These are phyloP conservation scores for Blepharisma stoltei DNA, from an alignment of 73 alveolate genomes.

Conservation along the genomic window DNA sequence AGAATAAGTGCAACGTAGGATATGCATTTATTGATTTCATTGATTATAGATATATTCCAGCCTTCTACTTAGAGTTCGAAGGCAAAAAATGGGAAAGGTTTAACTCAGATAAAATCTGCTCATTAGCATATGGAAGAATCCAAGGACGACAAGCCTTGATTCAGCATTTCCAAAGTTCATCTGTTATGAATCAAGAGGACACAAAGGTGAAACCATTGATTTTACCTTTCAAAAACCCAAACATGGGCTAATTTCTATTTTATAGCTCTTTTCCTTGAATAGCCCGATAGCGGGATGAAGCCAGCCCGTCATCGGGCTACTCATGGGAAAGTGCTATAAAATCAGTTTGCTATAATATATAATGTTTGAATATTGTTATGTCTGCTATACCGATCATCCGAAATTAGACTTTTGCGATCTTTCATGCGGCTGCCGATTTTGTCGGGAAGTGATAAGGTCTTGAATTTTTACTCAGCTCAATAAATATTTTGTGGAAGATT, in stretches of 20 bases:
- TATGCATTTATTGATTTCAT: conserved; percentile 92
- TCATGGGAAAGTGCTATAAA: too few species aligned
- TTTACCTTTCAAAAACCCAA: too few species aligned
- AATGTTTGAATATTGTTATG: conserved; percentile 22
- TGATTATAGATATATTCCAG: neutral
- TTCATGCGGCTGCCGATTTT: conserved; percentile 2
- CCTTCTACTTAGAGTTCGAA: conserved; percentile 2
- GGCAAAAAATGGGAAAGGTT: conserved; percentile 33
- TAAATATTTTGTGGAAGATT: neutral
- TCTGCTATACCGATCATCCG: neutral
- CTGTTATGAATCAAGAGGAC: conserved; percentile 56
- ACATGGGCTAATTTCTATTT: too few species aligned
- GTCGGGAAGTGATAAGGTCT: neutral
- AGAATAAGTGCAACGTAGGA: conserved; percentile 83
- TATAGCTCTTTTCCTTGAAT: too few species aligned
- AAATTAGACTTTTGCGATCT: neutral
- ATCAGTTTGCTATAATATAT: too few species aligned
- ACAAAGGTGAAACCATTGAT: neutral
- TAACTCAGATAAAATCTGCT: conserved; percentile 67
- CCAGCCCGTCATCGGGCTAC: too few species aligned
- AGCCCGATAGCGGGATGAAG: too few species aligned
- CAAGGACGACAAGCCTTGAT: conserved; percentile 68
- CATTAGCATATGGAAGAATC: conserved; percentile 78
- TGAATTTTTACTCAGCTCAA: neutral
- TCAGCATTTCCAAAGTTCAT: conserved; percentile 42